phyloP scores from a whole-genome alignment of 805 yeast species.

The Teunomyces stri region DNA sequence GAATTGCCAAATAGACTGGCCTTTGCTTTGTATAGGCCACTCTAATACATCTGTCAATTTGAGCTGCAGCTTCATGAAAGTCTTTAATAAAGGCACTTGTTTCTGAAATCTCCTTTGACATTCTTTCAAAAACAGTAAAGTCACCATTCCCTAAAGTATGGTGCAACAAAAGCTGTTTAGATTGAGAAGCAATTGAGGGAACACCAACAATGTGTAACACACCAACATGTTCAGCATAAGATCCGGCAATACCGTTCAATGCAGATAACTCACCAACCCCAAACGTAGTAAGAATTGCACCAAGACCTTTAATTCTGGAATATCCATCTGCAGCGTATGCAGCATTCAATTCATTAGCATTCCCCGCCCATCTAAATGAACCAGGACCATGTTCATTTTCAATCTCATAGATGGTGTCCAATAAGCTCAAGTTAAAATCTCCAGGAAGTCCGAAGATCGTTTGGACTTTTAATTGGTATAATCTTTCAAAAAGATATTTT shows the following conservation, averaged over 20 bases:
- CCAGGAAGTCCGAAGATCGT: slow-evolving; percentile 82
- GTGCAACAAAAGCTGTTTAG: slow-evolving; percentile 69
- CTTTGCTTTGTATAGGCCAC: slow-evolving; percentile 70
- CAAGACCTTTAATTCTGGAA: slow-evolving; percentile 74
- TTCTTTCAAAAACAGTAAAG: slow-evolving; percentile 73
- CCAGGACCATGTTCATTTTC: slow-evolving; percentile 38
- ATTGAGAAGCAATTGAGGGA: slow-evolving; percentile 73
- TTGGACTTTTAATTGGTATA: slow-evolving; percentile 66
- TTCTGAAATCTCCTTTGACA: slow-evolving; percentile 71
- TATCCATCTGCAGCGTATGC: slow-evolving; percentile 89
- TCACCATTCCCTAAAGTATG: slow-evolving; percentile 85
- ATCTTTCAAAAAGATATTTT: slow-evolving; percentile 73
- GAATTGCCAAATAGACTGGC: slow-evolving; percentile 81
- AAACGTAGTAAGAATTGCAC: slow-evolving; percentile 76
- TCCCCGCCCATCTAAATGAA: slow-evolving; percentile 81
- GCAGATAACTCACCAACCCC: slow-evolving; percentile 91
- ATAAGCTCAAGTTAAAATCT: slow-evolving; percentile 70
- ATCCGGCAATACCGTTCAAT: slow-evolving; percentile 82
- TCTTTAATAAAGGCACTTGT: slow-evolving; percentile 66
- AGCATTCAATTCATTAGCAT: slow-evolving; percentile 86
- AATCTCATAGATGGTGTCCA: slow-evolving; percentile 72
- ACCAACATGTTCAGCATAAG: slow-evolving; percentile 89
- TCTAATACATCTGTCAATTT: slow-evolving; percentile 71
- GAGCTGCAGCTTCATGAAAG: slow-evolving; percentile 61
- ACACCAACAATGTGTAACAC: slow-evolving; percentile 82